phyloP scores from a whole-genome alignment of 176 grass and related monocot genomes.

The Secale cereale region DNA sequence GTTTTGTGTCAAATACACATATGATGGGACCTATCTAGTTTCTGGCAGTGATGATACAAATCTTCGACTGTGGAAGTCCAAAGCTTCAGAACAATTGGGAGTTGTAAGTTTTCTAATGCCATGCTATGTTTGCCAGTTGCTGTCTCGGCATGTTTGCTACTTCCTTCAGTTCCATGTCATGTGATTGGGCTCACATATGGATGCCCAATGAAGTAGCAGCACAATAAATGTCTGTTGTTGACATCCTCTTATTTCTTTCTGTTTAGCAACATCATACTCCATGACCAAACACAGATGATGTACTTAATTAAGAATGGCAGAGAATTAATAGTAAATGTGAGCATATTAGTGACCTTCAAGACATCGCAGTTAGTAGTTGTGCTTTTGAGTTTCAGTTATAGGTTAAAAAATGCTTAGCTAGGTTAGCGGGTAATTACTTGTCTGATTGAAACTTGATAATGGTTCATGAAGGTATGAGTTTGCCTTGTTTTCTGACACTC shows the following conservation, averaged over 20 bases:
- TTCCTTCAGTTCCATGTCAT: neutral
- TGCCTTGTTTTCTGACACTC: neutral
- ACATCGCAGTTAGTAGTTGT: neutral
- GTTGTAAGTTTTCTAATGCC: slow-evolving; percentile 54
- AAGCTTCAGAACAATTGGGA: slow-evolving; percentile 92
- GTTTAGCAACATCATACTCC: neutral
- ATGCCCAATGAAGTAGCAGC: neutral
- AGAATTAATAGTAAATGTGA: neutral
- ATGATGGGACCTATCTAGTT: slow-evolving; percentile 83
- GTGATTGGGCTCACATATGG: neutral
- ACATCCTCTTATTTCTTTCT: neutral
- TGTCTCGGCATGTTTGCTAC: neutral
- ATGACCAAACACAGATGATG: neutral
- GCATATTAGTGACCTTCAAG: neutral
- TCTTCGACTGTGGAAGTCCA: slow-evolving; percentile 87
- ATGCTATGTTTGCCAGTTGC: neutral
- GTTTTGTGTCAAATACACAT: slow-evolving; percentile 90
- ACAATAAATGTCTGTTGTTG: neutral
- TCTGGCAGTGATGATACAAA: slow-evolving; percentile 99
- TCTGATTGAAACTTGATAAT: neutral
- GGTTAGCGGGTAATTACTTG: neutral
- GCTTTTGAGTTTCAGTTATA: neutral
- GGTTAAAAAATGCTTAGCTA: neutral
- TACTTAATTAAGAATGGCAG: neutral
- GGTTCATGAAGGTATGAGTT: neutral